Base-by-base conservation (phyloP, 2,329 filamentous ascomycete species). In the Dendrostoma leiphaemia region DNA sequence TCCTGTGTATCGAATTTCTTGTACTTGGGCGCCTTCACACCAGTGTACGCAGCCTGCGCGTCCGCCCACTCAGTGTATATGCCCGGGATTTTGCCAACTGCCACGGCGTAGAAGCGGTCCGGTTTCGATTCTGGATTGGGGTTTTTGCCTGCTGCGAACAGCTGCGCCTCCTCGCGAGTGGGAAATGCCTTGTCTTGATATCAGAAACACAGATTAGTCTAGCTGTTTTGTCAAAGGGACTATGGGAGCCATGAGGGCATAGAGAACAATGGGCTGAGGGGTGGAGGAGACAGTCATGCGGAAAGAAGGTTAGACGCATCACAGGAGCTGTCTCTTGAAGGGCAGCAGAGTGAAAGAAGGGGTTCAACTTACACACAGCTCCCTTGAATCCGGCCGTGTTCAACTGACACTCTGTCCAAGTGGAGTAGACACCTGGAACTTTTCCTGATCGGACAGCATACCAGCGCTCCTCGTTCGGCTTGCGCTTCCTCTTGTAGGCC, bases 131-230 rank as follows among this genome's bases (percentile, higher is more conserved):
- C 64, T 15, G 71, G 65, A 13, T 65, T 61, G 3, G 69, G 69
- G 53, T 80, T 78, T 60, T 79, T 80, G 44, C 89, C 89, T 1
- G 80, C 83, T 24, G 90, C 77, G 66, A 90, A 97, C 2, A 83
- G 84, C 63, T 89, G 81, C n/a, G 93, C 93, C 56, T 96, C 91
- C 59, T 85, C 80, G 55, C 80, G 75, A 0, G 81, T 84, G 9
- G 78, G 73, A 66, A 96, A 97, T 1, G 88, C 90, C 73, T 94
- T 93, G 76, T 89, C 90, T 94, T 57, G 24, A 37, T 19, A 50
- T 19, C 17, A 7, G n/a, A 21, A 35, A 46, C 49, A 35, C 31
- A 51, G 5, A 41, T 41, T 10, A 26, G 9, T 34, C 21, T 13
- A 10, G 26, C n/a, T 43, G 38, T n/a, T 49, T 12, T n/a, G n/a